Base-by-base conservation (phyloP, 2,329 filamentous ascomycete genomes). In the Sporothrix pallida region DNA sequence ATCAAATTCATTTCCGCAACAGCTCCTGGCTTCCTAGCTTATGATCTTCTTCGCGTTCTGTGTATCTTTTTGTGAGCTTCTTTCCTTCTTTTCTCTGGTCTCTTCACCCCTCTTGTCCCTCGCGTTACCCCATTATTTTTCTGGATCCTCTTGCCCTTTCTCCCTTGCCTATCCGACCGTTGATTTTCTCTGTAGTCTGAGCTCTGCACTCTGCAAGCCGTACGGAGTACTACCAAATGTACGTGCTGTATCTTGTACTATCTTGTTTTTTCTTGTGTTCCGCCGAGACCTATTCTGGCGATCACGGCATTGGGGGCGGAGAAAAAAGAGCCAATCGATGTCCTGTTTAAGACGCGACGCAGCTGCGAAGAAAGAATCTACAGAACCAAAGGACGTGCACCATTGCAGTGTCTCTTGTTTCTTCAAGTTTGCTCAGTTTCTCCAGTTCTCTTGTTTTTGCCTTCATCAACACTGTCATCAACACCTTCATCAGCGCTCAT, bases 131-230 rank as follows among this genome's bases (percentile, higher is more conserved):
- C 56, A 44, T 70, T 56, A 56, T 48, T 71, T 60, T 50, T 60
- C 48, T n/a, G 17, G 17, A 42, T 71, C 26, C 13, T 56, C n/a
- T 5, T 13, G 48, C 46, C 15, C 48, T 20, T 8, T 58, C 70
- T 52, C 56, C 70, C 70, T 71, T 71, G 56, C 70, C 56, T 71
- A 26, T 71, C 52, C 44, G 56, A 63, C 70, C 56, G 70, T 71
- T 63, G 37, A 52, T 42, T 17, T 71, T 67, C 52, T 54, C 52
- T 23, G 52, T 20, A 54, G 7, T 54, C 31, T 37, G 31, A 37
- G 31, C 7, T 37, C 31, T 6, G 4, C 31, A 37, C 31, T 37
- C 7, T 37, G 31, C 7, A 37, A 6, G 31, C 31, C 31, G 7
- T 37, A 37, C 31, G 31, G 31, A 37, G 7, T 37, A 7, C 7